Conservation (phyloP, 1,284 basidiomycete genomes). For the Vanrija sp. region DNA sequence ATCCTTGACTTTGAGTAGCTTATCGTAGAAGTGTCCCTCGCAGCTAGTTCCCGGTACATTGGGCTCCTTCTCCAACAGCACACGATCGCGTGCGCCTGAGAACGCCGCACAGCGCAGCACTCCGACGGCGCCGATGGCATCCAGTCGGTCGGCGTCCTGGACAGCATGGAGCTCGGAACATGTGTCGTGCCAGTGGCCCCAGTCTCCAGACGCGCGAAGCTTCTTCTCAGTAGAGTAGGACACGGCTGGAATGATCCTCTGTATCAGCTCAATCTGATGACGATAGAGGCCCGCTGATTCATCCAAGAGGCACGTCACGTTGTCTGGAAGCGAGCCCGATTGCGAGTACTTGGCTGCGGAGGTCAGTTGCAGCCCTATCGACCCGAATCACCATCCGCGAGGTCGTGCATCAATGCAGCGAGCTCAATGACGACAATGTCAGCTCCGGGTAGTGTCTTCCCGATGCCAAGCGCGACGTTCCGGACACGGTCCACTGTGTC, state of each 20-base stretch:
- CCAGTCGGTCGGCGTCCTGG: constrained; percentile 86
- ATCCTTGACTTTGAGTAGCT: constrained; percentile 69
- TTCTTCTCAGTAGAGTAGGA: constrained; percentile 82
- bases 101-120: constrained; percentile 83
- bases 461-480: constrained; percentile 67
- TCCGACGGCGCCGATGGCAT: constrained; percentile 87
- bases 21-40: constrained; percentile 83
- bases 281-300: constrained; percentile 1
- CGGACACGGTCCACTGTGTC: constrained; percentile 72
- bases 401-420: constrained; percentile 81
- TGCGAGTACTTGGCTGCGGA: constrained; percentile 38
- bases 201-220: constrained; percentile 56
- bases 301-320: constrained; percentile 28
- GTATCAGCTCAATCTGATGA: constrained; percentile 29
- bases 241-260: constrained; percentile 70
- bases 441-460: constrained; percentile 50
- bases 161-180: constrained; percentile 83
- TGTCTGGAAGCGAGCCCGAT: constrained; percentile 17
- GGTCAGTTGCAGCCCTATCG: constrained; percentile 8
- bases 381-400: constrained; percentile 51
- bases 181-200: constrained; percentile 68
- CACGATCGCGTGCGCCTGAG: constrained; percentile 53
- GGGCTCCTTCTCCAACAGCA: constrained; percentile 1
- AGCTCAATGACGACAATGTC: constrained; percentile 76
- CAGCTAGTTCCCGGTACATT: background rate